Conservation (phyloP, 345 rosid species). For the Abelmoschus esculentus region DNA sequence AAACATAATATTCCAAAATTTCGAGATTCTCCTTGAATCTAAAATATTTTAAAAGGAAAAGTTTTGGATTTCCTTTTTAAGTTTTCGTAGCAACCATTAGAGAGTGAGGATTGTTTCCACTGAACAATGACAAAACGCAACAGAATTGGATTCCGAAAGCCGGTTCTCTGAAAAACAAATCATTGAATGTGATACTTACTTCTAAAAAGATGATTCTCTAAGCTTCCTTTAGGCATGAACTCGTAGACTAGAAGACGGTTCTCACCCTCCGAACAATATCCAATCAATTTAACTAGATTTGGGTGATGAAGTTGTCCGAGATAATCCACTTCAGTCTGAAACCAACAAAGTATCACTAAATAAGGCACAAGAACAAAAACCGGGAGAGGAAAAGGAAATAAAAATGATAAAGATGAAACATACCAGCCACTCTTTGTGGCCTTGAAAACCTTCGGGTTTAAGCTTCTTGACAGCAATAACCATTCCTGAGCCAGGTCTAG, state of each 20-base stretch:
- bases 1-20: not conserved
- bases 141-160: too few species aligned
- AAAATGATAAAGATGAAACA: slow-evolving; percentile 11
- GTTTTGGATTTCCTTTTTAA: too few species aligned
- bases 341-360: slow-evolving; percentile 22
- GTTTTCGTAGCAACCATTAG: too few species aligned
- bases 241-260: slow-evolving; percentile 79
- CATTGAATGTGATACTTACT: slow-evolving; percentile 33
- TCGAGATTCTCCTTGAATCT: not conserved
- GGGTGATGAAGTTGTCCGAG: slow-evolving; percentile 93
- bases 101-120: too few species aligned
- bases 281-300: slow-evolving; percentile 80
- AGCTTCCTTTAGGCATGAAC: slow-evolving; percentile 95
- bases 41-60: not conserved
- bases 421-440: slow-evolving; percentile 99
- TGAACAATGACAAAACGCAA: too few species aligned
- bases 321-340: slow-evolving; percentile 93
- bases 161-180: not conserved
- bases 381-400: not conserved
- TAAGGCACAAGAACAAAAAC: not conserved
- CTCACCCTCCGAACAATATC: slow-evolving; percentile 82
- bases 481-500: slow-evolving; percentile 81
- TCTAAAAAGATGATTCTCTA: slow-evolving; percentile 68
- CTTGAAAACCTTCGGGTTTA: slow-evolving; percentile 92
- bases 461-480: slow-evolving; percentile 96